phyloP scores from a whole-genome alignment of 2,329 filamentous ascomycete species.

The Aphanocladium album region DNA sequence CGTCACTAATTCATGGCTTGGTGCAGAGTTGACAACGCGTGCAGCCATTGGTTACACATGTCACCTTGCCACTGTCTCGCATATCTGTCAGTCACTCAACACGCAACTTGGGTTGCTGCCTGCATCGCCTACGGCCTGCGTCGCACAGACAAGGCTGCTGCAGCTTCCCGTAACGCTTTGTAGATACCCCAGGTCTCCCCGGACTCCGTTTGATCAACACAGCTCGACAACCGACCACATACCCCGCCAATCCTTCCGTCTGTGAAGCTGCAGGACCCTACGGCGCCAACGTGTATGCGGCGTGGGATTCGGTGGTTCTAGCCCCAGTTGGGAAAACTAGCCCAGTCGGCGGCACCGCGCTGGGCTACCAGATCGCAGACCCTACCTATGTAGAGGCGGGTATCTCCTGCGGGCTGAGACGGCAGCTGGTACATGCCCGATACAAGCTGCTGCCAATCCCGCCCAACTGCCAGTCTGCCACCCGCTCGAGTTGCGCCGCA shows the following conservation, averaged over 20 bases:
- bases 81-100: too few relatives aligned
- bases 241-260: background rate
- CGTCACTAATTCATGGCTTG: too few relatives aligned
- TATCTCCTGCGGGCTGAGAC: background rate
- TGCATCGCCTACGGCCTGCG: too few relatives aligned
- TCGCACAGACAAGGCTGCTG: background rate
- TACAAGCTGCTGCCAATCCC: background rate
- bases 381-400: conserved; percentile 5
- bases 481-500: background rate
- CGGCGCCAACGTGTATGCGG: background rate
- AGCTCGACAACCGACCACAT: background rate
- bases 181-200: background rate
- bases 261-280: background rate
- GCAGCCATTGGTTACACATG: too few relatives aligned
- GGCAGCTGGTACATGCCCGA: background rate
- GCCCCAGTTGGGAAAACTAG: conserved; percentile 2
- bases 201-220: background rate
- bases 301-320: background rate
- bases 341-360: background rate
- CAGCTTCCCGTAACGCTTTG: background rate
- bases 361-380: background rate
- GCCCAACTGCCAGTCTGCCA: background rate
- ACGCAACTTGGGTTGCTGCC: too few relatives aligned
- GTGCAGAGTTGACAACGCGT: too few relatives aligned
- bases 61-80: too few relatives aligned